A percentile compares a stretch with the other conserved stretches of the same genome.
phyloP scores from a whole-genome alignment of 2,329 filamentous ascomycete genomes.

The Ustilaginoidea virens region DNA sequence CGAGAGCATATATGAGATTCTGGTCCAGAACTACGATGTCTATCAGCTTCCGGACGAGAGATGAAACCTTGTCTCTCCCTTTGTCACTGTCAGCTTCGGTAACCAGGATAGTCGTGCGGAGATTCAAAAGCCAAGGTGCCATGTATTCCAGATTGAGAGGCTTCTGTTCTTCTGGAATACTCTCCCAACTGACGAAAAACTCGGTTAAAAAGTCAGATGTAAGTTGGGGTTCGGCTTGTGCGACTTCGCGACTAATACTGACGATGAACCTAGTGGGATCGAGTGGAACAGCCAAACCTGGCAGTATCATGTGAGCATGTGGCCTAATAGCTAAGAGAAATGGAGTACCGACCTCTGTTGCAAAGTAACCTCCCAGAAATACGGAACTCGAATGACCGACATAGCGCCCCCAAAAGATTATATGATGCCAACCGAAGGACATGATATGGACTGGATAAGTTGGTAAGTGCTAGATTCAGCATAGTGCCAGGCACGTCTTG shows the following conservation, averaged over 20 bases:
- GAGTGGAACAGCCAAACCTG: conserved; percentile 46
- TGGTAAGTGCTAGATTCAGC: conserved; percentile 51
- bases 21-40: conserved; percentile 48
- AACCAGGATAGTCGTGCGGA: conserved; percentile 43
- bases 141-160: conserved; percentile 53
- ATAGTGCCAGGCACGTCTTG: conserved; percentile 58
- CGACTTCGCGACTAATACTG: conserved; percentile 48
- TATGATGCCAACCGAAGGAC: conserved; percentile 48
- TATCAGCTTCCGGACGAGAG: conserved; percentile 49
- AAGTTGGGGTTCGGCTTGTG: conserved; percentile 47
- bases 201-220: conserved; percentile 58
- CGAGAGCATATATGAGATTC: conserved; percentile 41
- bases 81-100: conserved; percentile 49
- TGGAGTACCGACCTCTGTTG: conserved; percentile 33
- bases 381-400: conserved; percentile 51
- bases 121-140: conserved; percentile 50
- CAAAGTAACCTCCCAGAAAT: conserved; percentile 45
- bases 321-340: background rate
- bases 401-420: conserved; percentile 50
- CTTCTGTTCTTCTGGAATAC: conserved; percentile 51
- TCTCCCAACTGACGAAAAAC: conserved; percentile 59
- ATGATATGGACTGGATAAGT: conserved; percentile 46
- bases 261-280: conserved; percentile 50
- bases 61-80: conserved; percentile 47
- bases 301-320: background rate